Evolutionary conservation across 768 basidiomycete species (phyloP), one percentile per base, ranked within the genome.

Genomic region (Pleurotus cornucopiae): DNA sequence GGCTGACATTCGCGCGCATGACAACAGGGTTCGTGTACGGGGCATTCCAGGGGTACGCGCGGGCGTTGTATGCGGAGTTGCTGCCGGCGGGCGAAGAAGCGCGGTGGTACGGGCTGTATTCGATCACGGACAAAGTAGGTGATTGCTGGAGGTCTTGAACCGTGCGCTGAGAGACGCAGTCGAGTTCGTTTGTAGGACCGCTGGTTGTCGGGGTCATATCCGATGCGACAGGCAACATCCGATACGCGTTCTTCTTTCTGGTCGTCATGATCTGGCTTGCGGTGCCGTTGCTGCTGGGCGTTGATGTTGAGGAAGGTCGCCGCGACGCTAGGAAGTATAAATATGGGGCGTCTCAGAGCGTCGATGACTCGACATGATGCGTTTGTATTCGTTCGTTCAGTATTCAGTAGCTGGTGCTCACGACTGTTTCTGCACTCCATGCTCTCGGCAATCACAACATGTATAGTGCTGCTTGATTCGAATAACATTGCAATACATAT

Each of bases 111-210:
- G 88, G 84, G 2, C 71, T 98, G 34, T 97, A 89, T 70, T 88
- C 89, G 13, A 94, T 98, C 62, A 96, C 94, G 0, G 91, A 93
- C 72, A 92, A 94, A 76, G 89, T 85, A 62, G 72, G 63, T 44
- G 13, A 21, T 45, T 52, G 43, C 21, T 49, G 11, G 13, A 14
- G 12, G 16, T 7, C 7, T 3, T 34, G 6, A 34, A 34, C 30
- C 14, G 18, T 40, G 14, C 46, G 21, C 23, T 23, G 44, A 45
- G 56, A 6, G 7, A 6, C 30, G 12, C 66, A 97, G 88, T 94
- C 93, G 5, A 88, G 87, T 58, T 93, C 91, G 5, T 98, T 98
- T 73, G 71, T 98, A 3, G 96, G 96, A 0, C 96, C 96, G 2
- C 75, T 94, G 5, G 72, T 93, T 23, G 94, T 98, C 1, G 94